phyloP scores from a whole-genome alignment of 1,139 yeast genomes.

The Protomyces lactucae-debilis region DNA sequence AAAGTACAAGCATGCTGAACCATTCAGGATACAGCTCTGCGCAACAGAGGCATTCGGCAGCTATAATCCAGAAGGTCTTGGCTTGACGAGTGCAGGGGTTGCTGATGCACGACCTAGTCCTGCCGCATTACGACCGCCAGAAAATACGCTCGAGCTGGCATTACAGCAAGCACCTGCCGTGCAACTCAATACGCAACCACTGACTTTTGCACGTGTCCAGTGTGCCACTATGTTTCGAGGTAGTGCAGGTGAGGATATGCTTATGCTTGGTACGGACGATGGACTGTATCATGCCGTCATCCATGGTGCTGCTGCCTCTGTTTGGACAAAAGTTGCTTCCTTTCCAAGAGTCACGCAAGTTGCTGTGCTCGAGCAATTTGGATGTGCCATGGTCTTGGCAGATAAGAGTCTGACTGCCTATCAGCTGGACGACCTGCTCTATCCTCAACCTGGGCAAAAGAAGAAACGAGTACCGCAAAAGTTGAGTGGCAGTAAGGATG shows the following conservation, averaged over 20 bases:
- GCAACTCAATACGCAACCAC: constrained; percentile 31
- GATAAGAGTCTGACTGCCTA: constrained; percentile 59
- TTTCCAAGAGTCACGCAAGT: constrained; percentile 51
- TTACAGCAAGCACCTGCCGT: constrained; percentile 36
- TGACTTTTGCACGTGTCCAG: constrained; percentile 30
- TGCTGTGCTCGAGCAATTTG: constrained; percentile 54
- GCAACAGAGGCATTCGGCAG: constrained; percentile 12
- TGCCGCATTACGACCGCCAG: constrained; percentile 37
- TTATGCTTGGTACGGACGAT: constrained; percentile 16
- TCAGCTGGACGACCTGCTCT: constrained; percentile 47
- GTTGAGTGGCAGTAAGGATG: constrained; percentile 36
- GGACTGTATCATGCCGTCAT: constrained; percentile 6
- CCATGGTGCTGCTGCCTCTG: background rate
- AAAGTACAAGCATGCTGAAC: constrained; percentile 43
- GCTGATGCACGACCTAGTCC: constrained; percentile 33
- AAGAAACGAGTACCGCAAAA: constrained; percentile 3
- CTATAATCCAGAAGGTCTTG: constrained; percentile 6
- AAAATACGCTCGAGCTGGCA: constrained; percentile 58
- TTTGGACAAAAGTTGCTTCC: constrained; percentile 1
- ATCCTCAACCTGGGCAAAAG: background rate
- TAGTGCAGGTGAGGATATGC: background rate
- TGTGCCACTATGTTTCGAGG: constrained; percentile 12
- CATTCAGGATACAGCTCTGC: constrained; percentile 52
- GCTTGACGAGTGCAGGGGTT: constrained; percentile 40
- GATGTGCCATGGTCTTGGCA: constrained; percentile 56